phyloP scores from a whole-genome alignment of 2,329 filamentous ascomycete genomes.

The Thielaviopsis euricoi region DNA sequence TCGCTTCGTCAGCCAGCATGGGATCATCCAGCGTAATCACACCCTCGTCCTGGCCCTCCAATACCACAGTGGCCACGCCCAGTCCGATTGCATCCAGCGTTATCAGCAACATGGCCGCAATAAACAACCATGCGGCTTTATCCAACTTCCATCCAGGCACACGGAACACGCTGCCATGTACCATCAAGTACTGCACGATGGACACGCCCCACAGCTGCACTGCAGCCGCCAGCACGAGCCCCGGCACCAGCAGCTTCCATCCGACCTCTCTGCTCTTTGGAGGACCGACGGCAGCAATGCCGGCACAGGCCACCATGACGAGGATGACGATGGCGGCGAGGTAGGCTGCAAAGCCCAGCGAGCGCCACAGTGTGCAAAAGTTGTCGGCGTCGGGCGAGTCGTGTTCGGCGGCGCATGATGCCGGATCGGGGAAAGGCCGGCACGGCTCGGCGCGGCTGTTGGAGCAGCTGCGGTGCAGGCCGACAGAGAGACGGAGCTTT shows the following conservation, averaged over 20 bases:
- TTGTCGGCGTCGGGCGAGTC: conserved; percentile 23
- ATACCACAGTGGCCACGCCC: not conserved
- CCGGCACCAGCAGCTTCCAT: conserved; percentile 57
- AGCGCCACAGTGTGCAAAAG: conserved; percentile 88
- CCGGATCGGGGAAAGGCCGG: conserved; percentile 44
- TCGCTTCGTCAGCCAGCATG: not conserved
- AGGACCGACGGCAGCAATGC: conserved; percentile 61
- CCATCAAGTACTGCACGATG: conserved; percentile 50
- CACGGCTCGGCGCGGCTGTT: conserved; percentile 33
- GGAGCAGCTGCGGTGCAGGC: conserved; percentile 69
- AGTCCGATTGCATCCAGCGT: conserved; percentile 2
- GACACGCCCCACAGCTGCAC: conserved; percentile 31
- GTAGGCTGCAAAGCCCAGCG: conserved; percentile 72
- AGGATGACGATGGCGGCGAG: conserved; percentile 71
- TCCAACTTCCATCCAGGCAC: conserved; percentile 7
- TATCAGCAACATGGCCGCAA: conserved; percentile 7
- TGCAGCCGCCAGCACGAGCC: conserved; percentile 31
- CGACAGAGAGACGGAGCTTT: conserved; percentile 44
- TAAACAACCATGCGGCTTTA: conserved; percentile 5
- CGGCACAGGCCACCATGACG: conserved; percentile 62
- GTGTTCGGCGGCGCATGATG: conserved; percentile 38
- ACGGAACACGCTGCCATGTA: conserved; percentile 5
- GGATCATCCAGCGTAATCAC: conserved; percentile 6
- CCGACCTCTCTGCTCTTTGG: conserved; percentile 65
- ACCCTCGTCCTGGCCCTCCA: conserved; percentile 6